Conservation (phyloP, 148 eudicot genomes). For the Fagopyrum esculentum region DNA sequence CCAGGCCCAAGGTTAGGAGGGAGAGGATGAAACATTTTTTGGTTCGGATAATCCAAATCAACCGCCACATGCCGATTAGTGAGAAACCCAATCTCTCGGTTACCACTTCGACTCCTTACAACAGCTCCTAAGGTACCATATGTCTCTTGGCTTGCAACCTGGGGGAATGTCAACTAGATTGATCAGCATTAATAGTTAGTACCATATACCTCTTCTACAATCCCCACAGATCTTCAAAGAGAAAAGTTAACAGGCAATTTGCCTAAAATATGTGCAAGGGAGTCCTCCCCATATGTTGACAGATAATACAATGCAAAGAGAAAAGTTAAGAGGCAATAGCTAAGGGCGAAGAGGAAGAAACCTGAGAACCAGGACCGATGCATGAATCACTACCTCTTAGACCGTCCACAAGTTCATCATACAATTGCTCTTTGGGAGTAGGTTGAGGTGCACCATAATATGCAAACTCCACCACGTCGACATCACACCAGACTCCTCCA, state of each 20-base stretch:
- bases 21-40: constrained; percentile 70
- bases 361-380: constrained; percentile 78
- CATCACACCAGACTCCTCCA: constrained; percentile 73
- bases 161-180: constrained; percentile 6
- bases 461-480: constrained; percentile 62
- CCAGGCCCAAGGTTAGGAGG: constrained; percentile 77
- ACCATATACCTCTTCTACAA: no score
- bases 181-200: background rate
- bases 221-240: no score
- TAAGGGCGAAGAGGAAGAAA: constrained; percentile 4
- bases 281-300: background rate
- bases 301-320: background rate
- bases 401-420: constrained; percentile 59
- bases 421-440: constrained; percentile 54
- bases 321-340: background rate
- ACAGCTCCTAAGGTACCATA: constrained; percentile 70
- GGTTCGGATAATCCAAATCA: constrained; percentile 64
- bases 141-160: constrained; percentile 69
- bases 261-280: no score
- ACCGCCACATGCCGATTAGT: constrained; percentile 73
- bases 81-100: constrained; percentile 52
- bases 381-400: constrained; percentile 59
- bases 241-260: no score
- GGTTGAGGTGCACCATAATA: constrained; percentile 59
- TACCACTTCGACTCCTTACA: constrained; percentile 62